phyloP scores from a whole-genome alignment of 768 basidiomycete species.

The Hypsizygus marmoreus region DNA sequence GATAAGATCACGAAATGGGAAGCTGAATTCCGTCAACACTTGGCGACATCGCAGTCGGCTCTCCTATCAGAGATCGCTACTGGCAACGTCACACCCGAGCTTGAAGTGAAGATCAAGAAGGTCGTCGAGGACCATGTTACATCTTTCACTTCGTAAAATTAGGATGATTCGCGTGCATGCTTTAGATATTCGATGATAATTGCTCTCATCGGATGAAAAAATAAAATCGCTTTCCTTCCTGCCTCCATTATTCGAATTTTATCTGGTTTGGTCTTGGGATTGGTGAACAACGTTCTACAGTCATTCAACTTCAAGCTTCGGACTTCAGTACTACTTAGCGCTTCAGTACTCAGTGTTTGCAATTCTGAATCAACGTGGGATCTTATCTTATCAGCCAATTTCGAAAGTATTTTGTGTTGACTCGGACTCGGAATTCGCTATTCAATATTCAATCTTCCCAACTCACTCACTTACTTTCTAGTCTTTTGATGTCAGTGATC shows the following conservation, averaged over 20 bases:
- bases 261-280: background rate
- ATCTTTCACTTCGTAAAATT: slow-evolving; percentile 65
- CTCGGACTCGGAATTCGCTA: too few relatives aligned
- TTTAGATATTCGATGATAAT: slow-evolving; percentile 9
- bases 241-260: slow-evolving; percentile 2
- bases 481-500: slow-evolving; percentile 20
- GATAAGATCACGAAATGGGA: slow-evolving; percentile 95
- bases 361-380: too few relatives aligned
- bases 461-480: too few relatives aligned
- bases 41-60: slow-evolving; percentile 67
- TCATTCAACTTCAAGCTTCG: too few relatives aligned
- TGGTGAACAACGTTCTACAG: background rate
- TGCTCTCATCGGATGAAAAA: slow-evolving; percentile 17
- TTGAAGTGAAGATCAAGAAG: slow-evolving; percentile 95
- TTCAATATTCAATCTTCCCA: too few relatives aligned
- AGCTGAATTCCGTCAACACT: slow-evolving; percentile 86
- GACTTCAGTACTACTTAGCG: too few relatives aligned
- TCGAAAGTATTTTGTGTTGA: too few relatives aligned
- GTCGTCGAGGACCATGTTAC: slow-evolving; percentile 88
- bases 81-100: slow-evolving; percentile 84
- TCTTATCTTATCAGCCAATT: too few relatives aligned
- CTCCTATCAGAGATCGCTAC: slow-evolving; percentile 85
- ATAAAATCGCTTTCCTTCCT: slow-evolving; percentile 22
- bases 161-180: too few relatives aligned
- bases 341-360: too few relatives aligned